Conservation (phyloP, 257 asterid genomes). For the Cinchona pubescens region DNA sequence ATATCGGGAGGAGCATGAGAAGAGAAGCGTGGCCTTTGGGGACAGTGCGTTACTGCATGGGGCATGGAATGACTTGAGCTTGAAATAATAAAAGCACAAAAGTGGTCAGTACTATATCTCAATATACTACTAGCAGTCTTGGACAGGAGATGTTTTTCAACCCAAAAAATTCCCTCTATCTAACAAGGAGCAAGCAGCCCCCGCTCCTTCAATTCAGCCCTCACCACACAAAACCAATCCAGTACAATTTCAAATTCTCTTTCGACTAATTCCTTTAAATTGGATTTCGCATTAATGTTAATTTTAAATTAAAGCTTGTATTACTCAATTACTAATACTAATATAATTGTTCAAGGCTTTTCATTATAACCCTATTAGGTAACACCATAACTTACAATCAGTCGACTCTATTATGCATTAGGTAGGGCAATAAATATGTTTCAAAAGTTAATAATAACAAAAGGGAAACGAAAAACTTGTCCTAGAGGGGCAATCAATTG, state of each 20-base stretch:
- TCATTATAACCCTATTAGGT: no score
- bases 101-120: no score
- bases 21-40: constrained; percentile 15
- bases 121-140: background rate
- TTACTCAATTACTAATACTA: no score
- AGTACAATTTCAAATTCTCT: background rate
- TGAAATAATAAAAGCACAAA: constrained; percentile 5
- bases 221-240: background rate
- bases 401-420: no score
- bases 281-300: background rate
- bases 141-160: constrained; percentile 12
- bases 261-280: background rate
- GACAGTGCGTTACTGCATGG: constrained; percentile 18
- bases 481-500: no score
- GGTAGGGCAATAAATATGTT: no score
- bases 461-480: no score
- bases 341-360: no score
- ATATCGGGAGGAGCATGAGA: background rate
- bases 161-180: background rate
- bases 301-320: no score
- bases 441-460: no score
- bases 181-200: background rate
- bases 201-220: background rate
- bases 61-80: constrained; percentile 15
- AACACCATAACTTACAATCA: no score